phyloP scores from a whole-genome alignment of 2,329 filamentous ascomycete genomes.

The Aspergillus sp. region DNA sequence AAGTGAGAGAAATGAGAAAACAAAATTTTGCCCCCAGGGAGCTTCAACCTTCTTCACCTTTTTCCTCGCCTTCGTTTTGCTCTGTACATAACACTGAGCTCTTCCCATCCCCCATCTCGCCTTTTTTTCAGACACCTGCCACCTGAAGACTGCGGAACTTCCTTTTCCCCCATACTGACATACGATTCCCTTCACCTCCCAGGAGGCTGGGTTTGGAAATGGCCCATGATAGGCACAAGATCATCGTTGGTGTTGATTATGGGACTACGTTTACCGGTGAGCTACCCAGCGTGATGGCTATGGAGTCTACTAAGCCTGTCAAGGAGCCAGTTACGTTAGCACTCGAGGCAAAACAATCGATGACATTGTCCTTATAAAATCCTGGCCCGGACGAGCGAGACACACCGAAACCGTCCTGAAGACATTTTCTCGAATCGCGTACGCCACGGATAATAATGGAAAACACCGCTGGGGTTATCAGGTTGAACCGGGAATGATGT shows the following conservation, averaged over 20 bases:
- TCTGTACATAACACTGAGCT: no score
- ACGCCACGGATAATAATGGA: slow-evolving; percentile 19
- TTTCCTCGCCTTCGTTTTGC: no score
- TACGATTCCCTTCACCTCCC: no score
- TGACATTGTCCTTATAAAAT: slow-evolving; percentile 20
- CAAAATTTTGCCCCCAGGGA: no score
- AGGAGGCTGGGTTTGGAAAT: no score
- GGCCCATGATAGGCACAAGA: neutral
- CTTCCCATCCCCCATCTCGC: no score
- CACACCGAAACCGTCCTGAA: slow-evolving; percentile 19
- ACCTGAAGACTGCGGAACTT: no score
- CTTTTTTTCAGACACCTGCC: no score
- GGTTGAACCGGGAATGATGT: slow-evolving; percentile 21
- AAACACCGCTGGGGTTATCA: slow-evolving; percentile 25
- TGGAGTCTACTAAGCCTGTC: neutral
- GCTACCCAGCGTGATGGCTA: no score
- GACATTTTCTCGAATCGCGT: slow-evolving; percentile 28
- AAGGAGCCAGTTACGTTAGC: slow-evolving; percentile 14
- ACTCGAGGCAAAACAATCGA: slow-evolving; percentile 14
- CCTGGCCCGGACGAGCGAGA: slow-evolving; percentile 22
- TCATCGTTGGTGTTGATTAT: slow-evolving; percentile 21
- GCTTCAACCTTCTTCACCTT: no score
- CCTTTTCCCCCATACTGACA: no score
- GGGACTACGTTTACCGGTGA: slow-evolving; percentile 22
- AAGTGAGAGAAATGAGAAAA: no score